These are phyloP conservation scores for Blechomonas ayalai DNA, from an alignment of 208 protist species.

Conservation along the genomic window DNA sequence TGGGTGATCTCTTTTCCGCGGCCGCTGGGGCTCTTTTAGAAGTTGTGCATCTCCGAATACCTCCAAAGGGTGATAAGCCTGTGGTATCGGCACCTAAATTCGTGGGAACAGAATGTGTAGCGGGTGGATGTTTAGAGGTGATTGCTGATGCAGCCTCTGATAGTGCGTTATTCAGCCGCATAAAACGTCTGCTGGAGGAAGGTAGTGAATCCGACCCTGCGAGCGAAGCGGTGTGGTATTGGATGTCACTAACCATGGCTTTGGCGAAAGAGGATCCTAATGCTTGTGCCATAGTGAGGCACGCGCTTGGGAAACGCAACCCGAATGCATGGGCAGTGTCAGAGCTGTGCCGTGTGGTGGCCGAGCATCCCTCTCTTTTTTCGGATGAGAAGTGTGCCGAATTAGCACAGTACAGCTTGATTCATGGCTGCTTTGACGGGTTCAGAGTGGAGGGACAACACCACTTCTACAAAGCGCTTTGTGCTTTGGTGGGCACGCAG, in stretches of 20 bases:
- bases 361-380: too few relatives aligned
- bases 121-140: constrained; percentile 15
- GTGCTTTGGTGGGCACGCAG: constrained; percentile 7
- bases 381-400: background rate
- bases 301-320: constrained; percentile 7
- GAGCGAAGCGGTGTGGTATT: constrained; percentile 8
- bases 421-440: constrained; percentile 25
- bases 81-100: constrained; percentile 14
- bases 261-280: constrained; percentile 13
- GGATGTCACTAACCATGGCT: constrained; percentile 7
- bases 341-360: too few relatives aligned
- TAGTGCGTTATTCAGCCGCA: constrained; percentile 5
- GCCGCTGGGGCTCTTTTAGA: constrained; percentile 26
- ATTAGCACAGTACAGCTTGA: constrained; percentile 9
- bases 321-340: background rate
- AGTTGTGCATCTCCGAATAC: constrained; percentile 19
- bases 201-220: constrained; percentile 6
- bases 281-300: constrained; percentile 7
- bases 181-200: constrained; percentile 11
- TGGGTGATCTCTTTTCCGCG: constrained; percentile 23
- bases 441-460: constrained; percentile 2
- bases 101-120: constrained; percentile 34
- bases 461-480: constrained; percentile 11
- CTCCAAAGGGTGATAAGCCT: constrained; percentile 5
- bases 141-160: constrained; percentile 17